Conservation (phyloP, 257 asterid species). For the Cruciata laevipes region DNA sequence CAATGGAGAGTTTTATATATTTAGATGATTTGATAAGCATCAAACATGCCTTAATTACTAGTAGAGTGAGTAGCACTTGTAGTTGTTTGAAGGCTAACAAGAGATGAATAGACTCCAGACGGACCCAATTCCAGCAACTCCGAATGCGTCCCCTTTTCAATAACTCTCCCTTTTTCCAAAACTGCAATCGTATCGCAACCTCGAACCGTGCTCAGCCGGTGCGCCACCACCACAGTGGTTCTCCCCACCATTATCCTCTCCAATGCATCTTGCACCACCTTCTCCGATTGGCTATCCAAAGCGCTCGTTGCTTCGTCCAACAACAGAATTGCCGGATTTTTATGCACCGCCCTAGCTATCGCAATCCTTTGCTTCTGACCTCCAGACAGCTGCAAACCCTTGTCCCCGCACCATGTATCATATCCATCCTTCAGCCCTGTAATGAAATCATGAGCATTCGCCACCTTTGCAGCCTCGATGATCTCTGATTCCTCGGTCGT, state of each 20-base stretch:
- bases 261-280: constrained; percentile 69
- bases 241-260: constrained; percentile 5
- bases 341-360: constrained; percentile 61
- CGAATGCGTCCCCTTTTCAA: constrained; percentile 52
- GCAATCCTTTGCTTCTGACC: constrained; percentile 91
- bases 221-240: constrained; percentile 4
- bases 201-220: neutral
- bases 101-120: constrained; percentile 56
- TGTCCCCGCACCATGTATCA: constrained; percentile 69
- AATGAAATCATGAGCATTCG: constrained; percentile 80
- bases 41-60: neutral
- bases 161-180: neutral
- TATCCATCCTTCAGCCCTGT: constrained; percentile 61
- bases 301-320: constrained; percentile 63
- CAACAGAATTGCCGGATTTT: constrained; percentile 1
- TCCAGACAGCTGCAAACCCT: constrained; percentile 77
- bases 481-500: constrained; percentile 47
- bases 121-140: constrained; percentile 49
- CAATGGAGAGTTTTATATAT: no score
- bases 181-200: neutral
- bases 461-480: constrained; percentile 64
- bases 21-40: neutral
- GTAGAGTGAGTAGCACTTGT: neutral
- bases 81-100: constrained; percentile 49
- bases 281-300: constrained; percentile 70